Percentiles rank a stretch among this genome's conserved stretches.
These are phyloP conservation scores for Pisolithus tinctorius DNA, from an alignment of 768 basidiomycete species.

Conservation along the genomic window DNA sequence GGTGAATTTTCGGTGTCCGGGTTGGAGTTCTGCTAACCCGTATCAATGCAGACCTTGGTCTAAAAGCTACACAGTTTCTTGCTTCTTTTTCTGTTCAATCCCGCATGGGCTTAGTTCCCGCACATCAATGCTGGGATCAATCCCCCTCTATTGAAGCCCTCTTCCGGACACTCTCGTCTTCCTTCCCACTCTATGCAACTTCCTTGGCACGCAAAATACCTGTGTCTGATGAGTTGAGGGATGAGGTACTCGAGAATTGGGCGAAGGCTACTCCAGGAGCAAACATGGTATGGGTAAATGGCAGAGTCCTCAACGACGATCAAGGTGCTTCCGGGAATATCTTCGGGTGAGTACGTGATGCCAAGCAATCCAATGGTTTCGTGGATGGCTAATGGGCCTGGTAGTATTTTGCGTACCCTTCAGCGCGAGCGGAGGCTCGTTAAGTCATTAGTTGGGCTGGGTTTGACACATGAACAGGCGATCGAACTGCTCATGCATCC, in stretches of 20 bases:
- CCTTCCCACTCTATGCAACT: conserved; percentile 84
- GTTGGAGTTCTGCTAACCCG: not conserved
- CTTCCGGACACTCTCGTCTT: conserved; percentile 67
- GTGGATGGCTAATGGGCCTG: not conserved
- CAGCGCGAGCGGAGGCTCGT: conserved; percentile 66
- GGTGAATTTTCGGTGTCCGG: conserved; percentile 10
- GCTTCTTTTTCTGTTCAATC: conserved; percentile 45
- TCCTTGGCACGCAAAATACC: conserved; percentile 65
- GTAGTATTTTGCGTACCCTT: conserved; percentile 60
- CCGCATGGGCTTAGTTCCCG: conserved; percentile 29
- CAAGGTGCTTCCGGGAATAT: conserved; percentile 51
- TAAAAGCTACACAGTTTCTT: conserved; percentile 72
- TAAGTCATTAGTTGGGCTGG: conserved; percentile 50
- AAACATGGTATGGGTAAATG: conserved; percentile 78
- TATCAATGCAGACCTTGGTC: conserved; percentile 47
- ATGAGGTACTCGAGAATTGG: conserved; percentile 56
- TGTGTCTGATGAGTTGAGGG: conserved; percentile 40
- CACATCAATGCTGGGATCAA: conserved; percentile 15
- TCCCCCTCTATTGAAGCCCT: conserved; percentile 12
- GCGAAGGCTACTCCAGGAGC: conserved; percentile 42
- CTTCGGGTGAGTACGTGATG: conserved; percentile 43
- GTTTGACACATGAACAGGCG: conserved; percentile 57
- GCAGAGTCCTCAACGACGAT: conserved; percentile 48
- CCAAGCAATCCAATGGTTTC: not conserved
- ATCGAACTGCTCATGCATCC: conserved; percentile 69